Evolutionary conservation across 2,329 filamentous ascomycete species (phyloP), one percentile per base, ranked within the genome.

Genomic region (Leptographium flavum): DNA sequence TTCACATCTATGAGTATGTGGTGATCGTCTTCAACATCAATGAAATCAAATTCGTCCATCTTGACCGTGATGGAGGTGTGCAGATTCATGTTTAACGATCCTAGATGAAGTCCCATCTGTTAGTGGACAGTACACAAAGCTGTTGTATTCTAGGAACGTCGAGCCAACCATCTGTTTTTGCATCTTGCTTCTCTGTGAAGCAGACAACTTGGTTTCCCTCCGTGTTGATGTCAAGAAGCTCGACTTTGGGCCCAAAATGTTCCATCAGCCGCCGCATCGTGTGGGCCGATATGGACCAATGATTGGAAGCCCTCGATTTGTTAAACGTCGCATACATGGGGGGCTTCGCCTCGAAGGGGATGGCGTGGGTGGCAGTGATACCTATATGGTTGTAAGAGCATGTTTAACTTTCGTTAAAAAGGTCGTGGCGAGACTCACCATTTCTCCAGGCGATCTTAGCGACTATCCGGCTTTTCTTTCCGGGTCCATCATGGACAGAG

Each of bases 1-100:
- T 86, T 87, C 56, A 90, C 83, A 53, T 79, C 85, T 56, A 88
- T 83, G 47, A 86, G 75, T 54, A 87, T 83, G 56, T 87, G 84
- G 46, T 87, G 70, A 42, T 81, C 79, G 48, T 85, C 77, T 56
- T 87, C 79, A 27, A 86, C 78, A 21, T 75, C 69, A 49, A 88
- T 84, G 43, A 81, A 73, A 47, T 84, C 79, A 55, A 90, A 90
- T 53, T 88, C 83, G 46, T 82, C 74, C 27, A 76, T 78, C 56
- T 87, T 82, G 14, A 88, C 73, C 1, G 83, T 76, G 49, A 90
- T 84, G 27, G 83, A 84, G 10, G 84, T 90, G 53, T 86, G 82
- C 1, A 90, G 68, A 6, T 84, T 84, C 56, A 88, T 85, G 58
- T 86, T 87, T 38, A 88, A 63, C 15, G 87, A 77, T 54, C 84